Evolutionary conservation across 2,329 filamentous ascomycete species (phyloP).

Genomic region (Paraphaeosphaeria sporulosa): DNA sequence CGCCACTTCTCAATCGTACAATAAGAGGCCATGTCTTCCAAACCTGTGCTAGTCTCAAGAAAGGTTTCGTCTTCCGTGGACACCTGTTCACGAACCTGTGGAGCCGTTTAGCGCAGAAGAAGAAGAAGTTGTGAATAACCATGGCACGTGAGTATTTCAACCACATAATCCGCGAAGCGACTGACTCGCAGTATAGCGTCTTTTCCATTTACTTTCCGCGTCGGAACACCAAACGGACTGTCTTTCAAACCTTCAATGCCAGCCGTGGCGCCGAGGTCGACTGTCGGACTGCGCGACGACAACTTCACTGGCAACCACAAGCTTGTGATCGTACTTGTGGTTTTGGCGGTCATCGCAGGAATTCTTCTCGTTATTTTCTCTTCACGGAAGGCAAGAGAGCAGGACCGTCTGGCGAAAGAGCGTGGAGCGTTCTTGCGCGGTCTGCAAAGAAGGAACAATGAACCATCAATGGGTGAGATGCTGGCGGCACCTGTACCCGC

Average conservation of each 20-base stretch:
- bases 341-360: neutral
- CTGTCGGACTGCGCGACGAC: neutral
- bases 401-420: slow-evolving; percentile 4
- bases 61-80: slow-evolving; percentile 6
- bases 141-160: slow-evolving; percentile 4
- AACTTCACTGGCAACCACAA: slow-evolving; percentile 7
- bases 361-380: slow-evolving; percentile 2
- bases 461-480: neutral
- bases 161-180: neutral
- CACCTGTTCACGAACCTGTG: slow-evolving; percentile 6
- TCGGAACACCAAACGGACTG: neutral
- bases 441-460: neutral
- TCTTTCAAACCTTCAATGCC: neutral
- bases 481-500: neutral
- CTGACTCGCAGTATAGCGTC: slow-evolving; percentile 5
- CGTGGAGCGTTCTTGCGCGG: slow-evolving; percentile 5
- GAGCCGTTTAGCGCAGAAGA: neutral
- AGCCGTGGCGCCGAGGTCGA: neutral
- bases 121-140: neutral
- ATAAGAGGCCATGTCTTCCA: slow-evolving; percentile 5
- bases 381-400: neutral
- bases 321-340: slow-evolving; percentile 2
- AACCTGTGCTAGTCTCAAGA: neutral
- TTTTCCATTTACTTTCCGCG: neutral
- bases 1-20: neutral